Evolutionary conservation across 1,284 basidiomycete genomes (phyloP), one percentile per base, ranked within the genome.

Genomic region (Ganoderma lingzhi): DNA sequence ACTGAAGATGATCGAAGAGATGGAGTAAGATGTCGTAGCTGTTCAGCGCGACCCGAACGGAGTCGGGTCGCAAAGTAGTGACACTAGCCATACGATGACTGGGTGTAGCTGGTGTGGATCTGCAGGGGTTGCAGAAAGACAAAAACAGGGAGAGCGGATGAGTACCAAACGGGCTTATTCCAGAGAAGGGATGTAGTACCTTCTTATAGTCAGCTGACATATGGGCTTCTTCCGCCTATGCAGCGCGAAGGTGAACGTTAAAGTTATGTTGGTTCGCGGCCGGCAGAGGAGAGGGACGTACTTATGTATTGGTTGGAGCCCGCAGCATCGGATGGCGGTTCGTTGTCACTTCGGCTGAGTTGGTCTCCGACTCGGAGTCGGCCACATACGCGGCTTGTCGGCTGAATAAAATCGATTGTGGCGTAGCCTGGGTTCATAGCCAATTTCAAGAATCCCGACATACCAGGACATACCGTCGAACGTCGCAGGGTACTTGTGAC

Each of bases 21-120:
- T 61, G 61, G 6, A 66, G 53, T 1, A 73, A 39, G 9, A 73
- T 63, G 48, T 73, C 72, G 51, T 67, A 64, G 55, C 64, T 63
- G 32, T 53, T 35, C n/a, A 72, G 23, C 0, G 65, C 62, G 12
- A 41, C 28, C 30, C 35, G 14, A 3, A n/a, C 23, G 3, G 28
- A 8, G n/a, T 65, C 42, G 42, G 14, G 51, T 9, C 39, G 35
- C 51, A 56, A 64, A 19, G 3, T 59, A 3, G 17, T 19, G 17
- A 19, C 9, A 6, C n/a, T 19, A 17, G n/a, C 9, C 30, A 39
- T 35, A 9, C 15, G 37, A 39, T 35, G 30, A 17, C 53, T 35
- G 30, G 17, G 30, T 32, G 23, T 15, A 32, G 28, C 14, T 6
- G 30, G 53, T 56, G 35, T 19, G 30, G 53, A 51, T 51, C 48